phyloP scores from a whole-genome alignment of 345 rosid genomes.

The Aquilaria yunnanensis region DNA sequence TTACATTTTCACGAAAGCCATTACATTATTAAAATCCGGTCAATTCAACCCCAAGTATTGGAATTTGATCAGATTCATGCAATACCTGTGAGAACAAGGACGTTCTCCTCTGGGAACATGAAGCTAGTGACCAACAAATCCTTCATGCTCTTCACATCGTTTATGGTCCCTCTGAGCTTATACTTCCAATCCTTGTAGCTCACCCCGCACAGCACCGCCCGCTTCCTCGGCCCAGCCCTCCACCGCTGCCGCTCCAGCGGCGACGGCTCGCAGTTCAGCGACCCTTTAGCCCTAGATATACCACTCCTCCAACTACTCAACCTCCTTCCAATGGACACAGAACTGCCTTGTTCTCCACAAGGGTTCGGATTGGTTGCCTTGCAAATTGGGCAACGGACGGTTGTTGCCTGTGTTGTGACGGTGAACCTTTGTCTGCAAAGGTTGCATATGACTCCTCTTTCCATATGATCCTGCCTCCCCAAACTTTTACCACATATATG shows the following conservation, averaged over 20 bases:
- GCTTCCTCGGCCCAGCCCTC: slow-evolving; percentile 17
- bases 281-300: background rate
- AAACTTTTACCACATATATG: too few species aligned
- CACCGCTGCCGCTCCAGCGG: background rate
- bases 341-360: background rate
- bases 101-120: slow-evolving; percentile 17
- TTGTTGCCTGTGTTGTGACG: background rate
- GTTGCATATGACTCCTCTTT: background rate
- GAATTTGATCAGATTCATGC: too few species aligned
- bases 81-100: slow-evolving; percentile 30
- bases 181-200: slow-evolving; percentile 33
- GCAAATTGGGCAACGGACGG: background rate
- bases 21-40: too few species aligned
- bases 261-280: background rate
- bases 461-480: background rate
- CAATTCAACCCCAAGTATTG: background rate
- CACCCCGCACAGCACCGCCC: slow-evolving; percentile 49
- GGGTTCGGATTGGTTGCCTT: background rate
- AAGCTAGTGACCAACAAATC: slow-evolving; percentile 22
- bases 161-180: slow-evolving; percentile 43
- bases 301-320: background rate
- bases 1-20: background rate
- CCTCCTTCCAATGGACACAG: background rate
- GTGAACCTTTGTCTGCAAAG: slow-evolving; percentile 6
- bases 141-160: slow-evolving; percentile 44